Evolutionary conservation across 148 eudicot genomes (phyloP), one percentile per base, ranked within the genome.

Genomic region (Amaranthus palmeri): DNA sequence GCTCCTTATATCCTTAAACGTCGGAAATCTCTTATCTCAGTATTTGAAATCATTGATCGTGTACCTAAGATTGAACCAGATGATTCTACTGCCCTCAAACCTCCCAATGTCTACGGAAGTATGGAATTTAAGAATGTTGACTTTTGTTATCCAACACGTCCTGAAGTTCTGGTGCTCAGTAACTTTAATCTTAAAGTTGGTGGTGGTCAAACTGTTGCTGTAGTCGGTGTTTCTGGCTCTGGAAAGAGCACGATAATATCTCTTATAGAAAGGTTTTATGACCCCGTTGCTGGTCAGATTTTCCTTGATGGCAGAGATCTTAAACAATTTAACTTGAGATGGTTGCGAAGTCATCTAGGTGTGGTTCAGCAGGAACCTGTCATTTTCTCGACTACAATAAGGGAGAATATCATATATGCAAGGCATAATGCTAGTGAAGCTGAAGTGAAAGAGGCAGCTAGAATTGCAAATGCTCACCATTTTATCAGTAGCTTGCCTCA

Each of bases 191-290:
- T 91, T 44, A 95, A 89, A 80, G 91, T 95, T 67, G 90, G 83
- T 44, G 98, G 97, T 14, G 98, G 98, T 14, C 98, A 95, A 78
- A 95, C 97, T 36, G 83, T 95, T n/a, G 98, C 98, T 11, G 92
- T 95, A 76, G 98, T 95, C 25, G 98, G 98, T 43, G 98, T 91
- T 70, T 95, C 98, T 2, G 98, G 98, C 54, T 95, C 98, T 40
- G 98, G 98, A 7, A 95, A 95, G 78, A 95, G 98, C 89, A 95
- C 97, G n/a, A 91, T 95, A 78, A 86, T 95, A 48, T 95, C 98
- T 55, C 80, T 95, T 72, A 84, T 95, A 4, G 92, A 95, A 82
- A 84, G 99, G 76, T 95, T 92, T 69, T 95, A 92, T 65, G 97
- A 95, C 69, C 97, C 99, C 1, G 81, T 95, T 50, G 88, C 96